Base-by-base conservation (phyloP, 192 early-diverging fungal species). In the Umbelopsis sp. region DNA sequence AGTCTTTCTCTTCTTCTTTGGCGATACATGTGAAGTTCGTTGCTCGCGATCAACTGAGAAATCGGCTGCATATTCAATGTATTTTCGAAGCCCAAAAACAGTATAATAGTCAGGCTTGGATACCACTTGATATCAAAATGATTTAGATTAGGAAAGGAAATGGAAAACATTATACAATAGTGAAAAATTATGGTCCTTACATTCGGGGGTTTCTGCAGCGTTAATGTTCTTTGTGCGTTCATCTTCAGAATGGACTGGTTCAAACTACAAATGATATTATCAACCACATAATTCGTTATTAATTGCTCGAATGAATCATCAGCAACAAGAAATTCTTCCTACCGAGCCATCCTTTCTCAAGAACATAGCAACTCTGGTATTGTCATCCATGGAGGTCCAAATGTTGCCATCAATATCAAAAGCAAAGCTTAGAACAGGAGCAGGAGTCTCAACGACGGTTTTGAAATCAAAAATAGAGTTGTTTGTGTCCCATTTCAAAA, bases 71-170 rank as follows among this genome's bases (percentile, higher is more conserved):
- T 29, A n/a, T 12, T 72, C 71, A 26, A 43, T 25, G 59, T 49
- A 72, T 65, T 72, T 72, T 62, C 71, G 71, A 25, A 72, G 36
- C 2, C 59, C 32, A 49, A 72, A 65, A 10, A 65, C 16, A 9
- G 71, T 45, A 49, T 56, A 72, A 9, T 65, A 49, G 45, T 72
- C 71, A 45, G 71, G 71, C 29, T 65, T 59, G 53, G 56, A 45
- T 26, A n/a, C 41, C 56, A 72, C 69, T 56, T 41, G 38, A 69
- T 36, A 29, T 2, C 2, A 47, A 29, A 69, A 5, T 1, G 20
- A n/a, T 1, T 2, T 49, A 5, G 4, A 17, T 49, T 49, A 21
- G 47, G 14, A 49, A 49, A n/a, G n/a, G n/a, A n/a, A n/a, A n/a
- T n/a, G 47, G 16, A 47, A 47, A n/a, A 47, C 8, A 49, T 1